Percentiles rank a stretch among this genome's conserved stretches.
Evolutionary conservation across 2,329 filamentous ascomycete genomes (phyloP).

Genomic region (Aspergillus sp.): DNA sequence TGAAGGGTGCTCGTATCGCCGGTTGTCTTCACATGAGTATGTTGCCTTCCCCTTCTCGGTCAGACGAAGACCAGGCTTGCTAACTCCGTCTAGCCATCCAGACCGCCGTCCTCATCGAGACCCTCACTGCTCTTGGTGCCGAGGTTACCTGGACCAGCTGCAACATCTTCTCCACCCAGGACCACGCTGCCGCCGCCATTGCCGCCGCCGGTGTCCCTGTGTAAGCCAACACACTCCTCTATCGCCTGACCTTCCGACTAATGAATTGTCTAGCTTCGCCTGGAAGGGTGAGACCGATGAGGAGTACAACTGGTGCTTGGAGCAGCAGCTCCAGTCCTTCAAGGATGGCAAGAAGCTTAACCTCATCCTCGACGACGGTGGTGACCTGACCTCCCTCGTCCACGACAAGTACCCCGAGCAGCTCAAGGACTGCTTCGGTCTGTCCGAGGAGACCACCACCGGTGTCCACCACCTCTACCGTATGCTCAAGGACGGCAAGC

Average conservation of each 20-base stretch:
- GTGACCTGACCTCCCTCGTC: slow-evolving; percentile 92
- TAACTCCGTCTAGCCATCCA: slow-evolving; percentile 68
- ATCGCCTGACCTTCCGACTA: neutral
- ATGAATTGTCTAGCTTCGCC: slow-evolving; percentile 53
- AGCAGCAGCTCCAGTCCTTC: slow-evolving; percentile 97
- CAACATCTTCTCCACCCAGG: slow-evolving; percentile 99
- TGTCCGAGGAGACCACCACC: slow-evolving; percentile 99
- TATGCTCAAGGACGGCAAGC: slow-evolving; percentile 88
- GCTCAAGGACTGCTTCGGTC: slow-evolving; percentile 97
- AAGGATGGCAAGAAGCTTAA: slow-evolving; percentile 96
- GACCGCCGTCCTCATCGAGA: slow-evolving; percentile 99
- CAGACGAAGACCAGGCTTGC: slow-evolving; percentile 4
- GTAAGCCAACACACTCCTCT: slow-evolving; percentile 36
- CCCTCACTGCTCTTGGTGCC: slow-evolving; percentile 86
- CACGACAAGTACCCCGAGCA: slow-evolving; percentile 98
- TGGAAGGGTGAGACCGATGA: slow-evolving; percentile 96
- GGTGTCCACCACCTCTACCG: slow-evolving; percentile 99
- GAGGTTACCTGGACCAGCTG: slow-evolving; percentile 99
- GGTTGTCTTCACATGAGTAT: slow-evolving; percentile 97
- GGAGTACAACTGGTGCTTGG: slow-evolving; percentile 99
- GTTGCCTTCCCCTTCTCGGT: slow-evolving; percentile 23
- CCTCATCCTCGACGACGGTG: slow-evolving; percentile 98
- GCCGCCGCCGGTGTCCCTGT: slow-evolving; percentile 90
- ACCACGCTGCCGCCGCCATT: slow-evolving; percentile 97
- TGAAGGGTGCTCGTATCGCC: slow-evolving; percentile 91